Percentiles rank a stretch among this genome's conserved stretches.
These are phyloP conservation scores for Noccaea caerulescens DNA, from an alignment of 345 rosid genomes.

Conservation along the genomic window DNA sequence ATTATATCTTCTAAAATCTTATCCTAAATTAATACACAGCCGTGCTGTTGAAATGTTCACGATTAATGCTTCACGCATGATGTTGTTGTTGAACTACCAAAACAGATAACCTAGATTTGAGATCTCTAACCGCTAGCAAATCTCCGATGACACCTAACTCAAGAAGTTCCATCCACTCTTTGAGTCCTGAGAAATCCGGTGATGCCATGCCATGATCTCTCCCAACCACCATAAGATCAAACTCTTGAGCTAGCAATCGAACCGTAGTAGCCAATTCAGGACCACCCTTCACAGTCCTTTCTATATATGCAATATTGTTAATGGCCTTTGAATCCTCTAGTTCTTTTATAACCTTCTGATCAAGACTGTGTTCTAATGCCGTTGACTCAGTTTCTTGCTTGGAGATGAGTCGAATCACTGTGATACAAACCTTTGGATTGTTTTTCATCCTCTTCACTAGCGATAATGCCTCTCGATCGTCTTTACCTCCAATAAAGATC, in stretches of 20 bases:
- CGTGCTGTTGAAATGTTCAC: too few species aligned
- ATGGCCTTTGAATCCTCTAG: neutral
- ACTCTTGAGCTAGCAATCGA: neutral
- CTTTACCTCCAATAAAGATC: slow-evolving; percentile 40
- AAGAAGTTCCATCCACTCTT: slow-evolving; percentile 30
- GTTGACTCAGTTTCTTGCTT: slow-evolving; percentile 9
- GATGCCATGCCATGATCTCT: slow-evolving; percentile 18
- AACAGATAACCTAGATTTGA: slow-evolving; percentile 20
- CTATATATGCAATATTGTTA: slow-evolving; percentile 8
- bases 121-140: slow-evolving; percentile 35
- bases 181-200: slow-evolving; percentile 19
- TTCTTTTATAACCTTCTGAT: slow-evolving; percentile 10
- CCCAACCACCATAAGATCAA: slow-evolving; percentile 33
- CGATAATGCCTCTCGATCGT: slow-evolving; percentile 34
- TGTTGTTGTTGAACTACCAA: slow-evolving; percentile 38
- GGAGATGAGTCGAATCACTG: slow-evolving; percentile 3
- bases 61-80: neutral
- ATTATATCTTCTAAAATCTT: neutral
- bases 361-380: slow-evolving; percentile 22
- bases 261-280: slow-evolving; percentile 22
- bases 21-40: too few species aligned
- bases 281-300: slow-evolving; percentile 21
- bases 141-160: slow-evolving; percentile 41
- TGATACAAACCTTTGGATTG: slow-evolving; percentile 9
- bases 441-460: slow-evolving; percentile 23